Evolutionary conservation across 768 basidiomycete species (phyloP).

Genomic region (Phaeotremella skinneri): DNA sequence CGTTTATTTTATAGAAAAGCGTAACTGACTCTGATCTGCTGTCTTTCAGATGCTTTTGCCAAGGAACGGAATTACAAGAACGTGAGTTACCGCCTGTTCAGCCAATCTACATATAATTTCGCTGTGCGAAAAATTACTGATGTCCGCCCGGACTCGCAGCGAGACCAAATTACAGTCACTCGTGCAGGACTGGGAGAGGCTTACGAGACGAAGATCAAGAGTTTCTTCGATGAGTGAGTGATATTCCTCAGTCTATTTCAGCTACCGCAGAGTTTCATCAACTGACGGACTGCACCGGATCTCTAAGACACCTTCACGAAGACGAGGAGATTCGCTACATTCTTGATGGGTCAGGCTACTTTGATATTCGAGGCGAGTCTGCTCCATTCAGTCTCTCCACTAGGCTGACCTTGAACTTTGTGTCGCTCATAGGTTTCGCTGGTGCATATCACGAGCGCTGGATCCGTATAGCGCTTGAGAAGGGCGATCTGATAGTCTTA

Average conservation of each 20-base stretch:
- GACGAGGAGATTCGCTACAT: constrained; percentile 94
- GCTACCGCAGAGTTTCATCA: neutral
- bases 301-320: constrained; percentile 79
- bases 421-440: constrained; percentile 11
- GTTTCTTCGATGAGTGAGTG: constrained; percentile 76
- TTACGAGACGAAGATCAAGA: constrained; percentile 78
- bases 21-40: constrained; percentile 4
- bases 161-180: constrained; percentile 74
- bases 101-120: neutral
- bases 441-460: constrained; percentile 55
- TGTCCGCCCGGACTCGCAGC: constrained; percentile 33
- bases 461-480: constrained; percentile 73
- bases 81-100: constrained; percentile 27
- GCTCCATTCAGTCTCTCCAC: neutral
- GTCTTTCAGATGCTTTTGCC: constrained; percentile 61
- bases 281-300: too few relatives aligned
- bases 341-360: constrained; percentile 81
- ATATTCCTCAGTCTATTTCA: neutral
- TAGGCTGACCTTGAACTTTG: neutral
- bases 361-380: constrained; percentile 79
- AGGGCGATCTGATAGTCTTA: constrained; percentile 80
- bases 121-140: neutral
- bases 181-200: constrained; percentile 75
- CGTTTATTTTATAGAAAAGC: neutral
- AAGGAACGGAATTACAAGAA: constrained; percentile 75